phyloP scores from a whole-genome alignment of 2,329 filamentous ascomycete species.

The Xylaria sp. region DNA sequence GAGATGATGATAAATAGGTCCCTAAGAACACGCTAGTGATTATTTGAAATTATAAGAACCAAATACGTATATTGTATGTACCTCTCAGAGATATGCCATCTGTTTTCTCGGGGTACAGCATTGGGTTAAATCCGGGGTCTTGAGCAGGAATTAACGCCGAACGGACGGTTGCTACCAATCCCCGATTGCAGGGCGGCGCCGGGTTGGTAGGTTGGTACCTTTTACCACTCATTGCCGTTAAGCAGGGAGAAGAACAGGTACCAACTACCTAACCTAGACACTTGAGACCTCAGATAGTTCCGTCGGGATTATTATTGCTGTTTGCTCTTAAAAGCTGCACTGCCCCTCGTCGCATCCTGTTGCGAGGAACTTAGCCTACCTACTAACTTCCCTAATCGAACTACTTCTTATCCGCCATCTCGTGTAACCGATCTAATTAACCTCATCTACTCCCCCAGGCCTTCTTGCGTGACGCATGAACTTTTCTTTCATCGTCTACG shows the following conservation, averaged over 20 bases:
- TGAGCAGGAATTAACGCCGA: slow-evolving; percentile 8
- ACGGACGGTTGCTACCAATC: slow-evolving; percentile 13
- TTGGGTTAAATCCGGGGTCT: slow-evolving; percentile 12
- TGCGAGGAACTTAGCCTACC: no score
- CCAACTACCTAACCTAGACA: not conserved
- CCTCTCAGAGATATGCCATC: no score
- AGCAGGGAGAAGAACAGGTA: not conserved
- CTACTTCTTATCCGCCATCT: not conserved
- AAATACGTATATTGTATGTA: no score
- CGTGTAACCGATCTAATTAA: no score
- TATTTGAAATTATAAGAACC: no score
- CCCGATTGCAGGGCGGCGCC: not conserved
- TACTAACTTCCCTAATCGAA: not conserved
- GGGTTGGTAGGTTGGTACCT: not conserved
- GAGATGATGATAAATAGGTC: not conserved
- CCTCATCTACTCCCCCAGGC: no score
- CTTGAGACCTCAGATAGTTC: no score
- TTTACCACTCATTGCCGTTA: not conserved
- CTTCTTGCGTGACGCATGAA: not conserved
- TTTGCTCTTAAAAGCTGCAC: slow-evolving; percentile 15
- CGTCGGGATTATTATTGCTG: no score
- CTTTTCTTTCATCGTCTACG: not conserved
- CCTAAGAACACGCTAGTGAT: not conserved
- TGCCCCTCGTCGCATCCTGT: not conserved
- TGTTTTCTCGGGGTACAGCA: no score